phyloP scores from a whole-genome alignment of 2,329 filamentous ascomycete genomes.

The Coleophoma crateriformis region DNA sequence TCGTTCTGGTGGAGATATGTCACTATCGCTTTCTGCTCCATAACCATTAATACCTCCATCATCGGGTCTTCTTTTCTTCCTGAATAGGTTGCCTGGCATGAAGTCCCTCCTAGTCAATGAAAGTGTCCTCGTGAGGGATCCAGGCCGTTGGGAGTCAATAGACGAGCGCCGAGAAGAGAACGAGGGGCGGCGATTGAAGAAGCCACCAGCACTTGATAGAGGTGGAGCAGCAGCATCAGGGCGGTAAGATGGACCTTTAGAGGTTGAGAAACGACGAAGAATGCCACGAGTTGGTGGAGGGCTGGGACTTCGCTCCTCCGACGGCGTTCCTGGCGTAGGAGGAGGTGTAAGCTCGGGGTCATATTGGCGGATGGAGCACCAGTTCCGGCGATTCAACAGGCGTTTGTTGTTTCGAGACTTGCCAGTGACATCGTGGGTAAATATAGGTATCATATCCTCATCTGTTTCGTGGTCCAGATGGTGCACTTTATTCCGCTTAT shows the following conservation, averaged over 20 bases:
- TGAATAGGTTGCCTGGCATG: slow-evolving; percentile 35
- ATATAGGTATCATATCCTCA: slow-evolving; percentile 94
- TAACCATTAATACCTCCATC: slow-evolving; percentile 51
- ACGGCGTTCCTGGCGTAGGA: slow-evolving; percentile 53
- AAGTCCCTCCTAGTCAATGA: slow-evolving; percentile 54
- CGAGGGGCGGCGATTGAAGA: slow-evolving; percentile 39
- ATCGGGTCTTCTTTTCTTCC: slow-evolving; percentile 33
- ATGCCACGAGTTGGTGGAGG: slow-evolving; percentile 20
- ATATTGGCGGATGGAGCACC: slow-evolving; percentile 89
- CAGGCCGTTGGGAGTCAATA: slow-evolving; percentile 30
- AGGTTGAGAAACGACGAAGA: slow-evolving; percentile 24
- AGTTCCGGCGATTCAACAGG: slow-evolving; percentile 85
- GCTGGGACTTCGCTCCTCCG: slow-evolving; percentile 36
- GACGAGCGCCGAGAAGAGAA: slow-evolving; percentile 28
- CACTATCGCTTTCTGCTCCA: slow-evolving; percentile 41
- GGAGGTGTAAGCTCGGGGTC: slow-evolving; percentile 71
- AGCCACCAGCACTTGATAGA: slow-evolving; percentile 16
- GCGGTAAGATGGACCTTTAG: slow-evolving; percentile 24
- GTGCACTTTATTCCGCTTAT: slow-evolving; percentile 82
- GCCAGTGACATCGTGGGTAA: slow-evolving; percentile 82
- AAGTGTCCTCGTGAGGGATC: slow-evolving; percentile 48
- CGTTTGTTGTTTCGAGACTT: slow-evolving; percentile 88
- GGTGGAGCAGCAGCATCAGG: slow-evolving; percentile 21
- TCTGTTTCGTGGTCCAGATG: slow-evolving; percentile 74
- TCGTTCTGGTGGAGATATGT: slow-evolving; percentile 11